phyloP scores from a whole-genome alignment of 352 stramenopile species.

The Phytopythium sindhum region DNA sequence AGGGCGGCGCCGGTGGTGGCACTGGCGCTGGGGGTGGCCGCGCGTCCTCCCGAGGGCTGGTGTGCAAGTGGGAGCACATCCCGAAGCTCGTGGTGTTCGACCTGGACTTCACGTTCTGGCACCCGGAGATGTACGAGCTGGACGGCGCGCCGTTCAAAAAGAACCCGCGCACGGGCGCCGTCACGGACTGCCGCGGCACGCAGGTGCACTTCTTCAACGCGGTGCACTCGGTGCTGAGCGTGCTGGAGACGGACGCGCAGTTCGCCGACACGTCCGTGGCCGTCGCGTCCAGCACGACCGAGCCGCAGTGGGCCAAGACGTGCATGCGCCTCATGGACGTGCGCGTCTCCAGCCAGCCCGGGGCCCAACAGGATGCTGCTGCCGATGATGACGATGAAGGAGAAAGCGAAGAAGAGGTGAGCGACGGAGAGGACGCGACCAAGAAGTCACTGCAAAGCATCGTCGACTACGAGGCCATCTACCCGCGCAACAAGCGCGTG shows the following conservation, averaged over 20 bases:
- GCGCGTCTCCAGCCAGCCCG: constrained; percentile 8
- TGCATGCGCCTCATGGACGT: constrained; percentile 77
- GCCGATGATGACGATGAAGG: no score
- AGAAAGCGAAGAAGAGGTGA: constrained; percentile 8
- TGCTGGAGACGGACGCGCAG: constrained; percentile 64
- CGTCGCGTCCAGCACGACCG: constrained; percentile 70
- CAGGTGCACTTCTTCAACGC: constrained; percentile 79
- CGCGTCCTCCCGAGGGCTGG: not conserved
- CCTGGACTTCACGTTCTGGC: constrained; percentile 77
- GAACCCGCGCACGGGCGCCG: constrained; percentile 46
- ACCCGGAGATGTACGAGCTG: constrained; percentile 86
- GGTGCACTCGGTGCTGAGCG: constrained; percentile 61
- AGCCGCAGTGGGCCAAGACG: constrained; percentile 73
- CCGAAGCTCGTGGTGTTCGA: constrained; percentile 74
- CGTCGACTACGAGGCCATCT: constrained; percentile 80
- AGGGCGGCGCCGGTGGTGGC: not conserved
- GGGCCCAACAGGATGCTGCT: not conserved
- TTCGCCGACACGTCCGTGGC: constrained; percentile 60
- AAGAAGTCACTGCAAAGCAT: constrained; percentile 53
- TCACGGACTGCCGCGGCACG: constrained; percentile 65
- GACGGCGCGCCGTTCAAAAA: constrained; percentile 76
- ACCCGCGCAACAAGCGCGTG: constrained; percentile 79
- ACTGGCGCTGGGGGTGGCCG: not conserved
- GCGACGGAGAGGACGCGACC: constrained; percentile 9
- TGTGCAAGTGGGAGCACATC: constrained; percentile 43